These are phyloP conservation scores for Leccinum subrobustum DNA, from an alignment of 1,284 basidiomycete species.

Conservation along the genomic window DNA sequence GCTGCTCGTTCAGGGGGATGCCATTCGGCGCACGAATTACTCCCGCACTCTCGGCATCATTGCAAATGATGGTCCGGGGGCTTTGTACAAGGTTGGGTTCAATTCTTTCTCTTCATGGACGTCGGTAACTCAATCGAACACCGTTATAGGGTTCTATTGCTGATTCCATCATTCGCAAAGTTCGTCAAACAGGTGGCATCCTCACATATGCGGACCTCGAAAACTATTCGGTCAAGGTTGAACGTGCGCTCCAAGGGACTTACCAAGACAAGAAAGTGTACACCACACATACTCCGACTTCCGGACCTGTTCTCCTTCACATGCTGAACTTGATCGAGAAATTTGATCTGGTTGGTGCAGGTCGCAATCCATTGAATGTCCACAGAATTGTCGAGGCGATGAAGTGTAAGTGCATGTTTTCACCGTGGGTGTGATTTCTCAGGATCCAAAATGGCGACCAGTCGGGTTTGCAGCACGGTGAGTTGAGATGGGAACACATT, in stretches of 20 bases:
- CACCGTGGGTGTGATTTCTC: conserved; percentile 12
- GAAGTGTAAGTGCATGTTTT: conserved; percentile 54
- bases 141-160: conserved; percentile 66
- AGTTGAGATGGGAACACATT: conserved; percentile 5
- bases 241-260: conserved; percentile 71
- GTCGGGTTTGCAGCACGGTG: conserved; percentile 75
- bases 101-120: conserved; percentile 20
- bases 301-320: conserved; percentile 76
- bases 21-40: conserved; percentile 66
- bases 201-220: conserved; percentile 70
- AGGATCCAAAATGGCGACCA: conserved; percentile 22
- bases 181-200: conserved; percentile 74
- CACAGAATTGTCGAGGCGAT: conserved; percentile 77
- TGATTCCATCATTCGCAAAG: conserved; percentile 67
- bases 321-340: conserved; percentile 79
- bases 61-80: conserved; percentile 66
- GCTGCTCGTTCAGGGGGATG: conserved; percentile 73
- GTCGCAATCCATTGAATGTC: conserved; percentile 54
- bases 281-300: conserved; percentile 81
- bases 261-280: conserved; percentile 82
- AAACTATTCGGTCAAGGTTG: conserved; percentile 70
- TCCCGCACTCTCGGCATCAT: conserved; percentile 67
- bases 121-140: conserved; percentile 10
- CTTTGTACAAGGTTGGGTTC: conserved; percentile 63
- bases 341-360: conserved; percentile 53